Percentiles rank a stretch among this genome's conserved stretches.
Conservation (phyloP, 2,329 filamentous ascomycete genomes). For the Sarocladiaceae sp. region DNA sequence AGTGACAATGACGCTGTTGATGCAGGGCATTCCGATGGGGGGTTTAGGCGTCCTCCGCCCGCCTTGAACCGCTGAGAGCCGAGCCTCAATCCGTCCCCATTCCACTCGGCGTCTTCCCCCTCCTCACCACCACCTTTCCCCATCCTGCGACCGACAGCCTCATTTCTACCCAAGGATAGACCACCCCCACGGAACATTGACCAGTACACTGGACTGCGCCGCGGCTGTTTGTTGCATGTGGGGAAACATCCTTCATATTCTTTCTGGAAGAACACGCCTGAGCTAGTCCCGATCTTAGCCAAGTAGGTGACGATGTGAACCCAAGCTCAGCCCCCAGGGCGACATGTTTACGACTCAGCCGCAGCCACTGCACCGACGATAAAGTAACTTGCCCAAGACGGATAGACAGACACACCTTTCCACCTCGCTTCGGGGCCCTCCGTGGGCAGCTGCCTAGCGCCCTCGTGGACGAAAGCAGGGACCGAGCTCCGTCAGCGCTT, state of each 20-base stretch:
- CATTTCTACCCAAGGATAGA: no score
- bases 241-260: no score
- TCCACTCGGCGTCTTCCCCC: background rate
- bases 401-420: background rate
- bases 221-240: no score
- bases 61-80: conserved; percentile 19
- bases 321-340: no score
- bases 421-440: conserved; percentile 1
- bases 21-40: background rate
- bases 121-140: background rate
- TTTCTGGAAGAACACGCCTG: no score
- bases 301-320: no score
- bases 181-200: no score
- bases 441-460: conserved; percentile 6
- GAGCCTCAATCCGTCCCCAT: conserved; percentile 12
- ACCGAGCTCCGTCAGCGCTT: no score
- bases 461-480: background rate
- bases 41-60: conserved; percentile 12
- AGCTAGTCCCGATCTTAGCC: no score
- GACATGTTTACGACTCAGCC: conserved; percentile 3
- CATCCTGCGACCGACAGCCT: conserved; percentile 7
- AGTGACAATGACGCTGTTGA: conserved; percentile 1
- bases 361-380: background rate
- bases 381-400: background rate
- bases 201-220: no score